These are phyloP conservation scores for Acanthamoeba triangularis DNA, from an alignment of 208 protist species.

Conservation along the genomic window DNA sequence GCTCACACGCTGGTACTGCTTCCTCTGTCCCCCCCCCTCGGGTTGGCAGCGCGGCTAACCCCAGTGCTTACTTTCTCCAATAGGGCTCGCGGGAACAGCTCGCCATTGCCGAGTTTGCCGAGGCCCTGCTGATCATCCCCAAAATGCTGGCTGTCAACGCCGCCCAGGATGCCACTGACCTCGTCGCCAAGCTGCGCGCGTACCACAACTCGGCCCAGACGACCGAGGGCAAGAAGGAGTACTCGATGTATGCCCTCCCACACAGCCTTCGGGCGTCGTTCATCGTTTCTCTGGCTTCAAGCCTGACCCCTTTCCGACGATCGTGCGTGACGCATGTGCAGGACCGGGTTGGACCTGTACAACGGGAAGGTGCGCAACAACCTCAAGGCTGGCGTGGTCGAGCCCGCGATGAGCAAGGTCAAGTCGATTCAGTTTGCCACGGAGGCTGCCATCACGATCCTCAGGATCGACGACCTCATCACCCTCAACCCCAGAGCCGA, in stretches of 20 bases:
- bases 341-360: slow-evolving; percentile 97
- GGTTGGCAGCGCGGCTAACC: neutral
- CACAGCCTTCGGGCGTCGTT: slow-evolving; percentile 44
- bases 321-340: neutral
- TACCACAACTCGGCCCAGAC: slow-evolving; percentile 96
- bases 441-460: slow-evolving; percentile 99
- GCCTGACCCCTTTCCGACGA: neutral
- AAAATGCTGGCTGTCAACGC: slow-evolving; percentile 99
- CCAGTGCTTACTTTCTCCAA: too few species aligned
- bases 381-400: slow-evolving; percentile 98
- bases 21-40: slow-evolving; percentile 30
- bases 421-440: slow-evolving; percentile 99
- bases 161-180: slow-evolving; percentile 98
- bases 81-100: slow-evolving; percentile 98
- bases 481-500: slow-evolving; percentile 94
- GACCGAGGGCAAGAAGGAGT: slow-evolving; percentile 89
- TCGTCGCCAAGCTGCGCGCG: slow-evolving; percentile 98
- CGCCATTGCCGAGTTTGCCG: slow-evolving; percentile 99
- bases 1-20: slow-evolving; percentile 94
- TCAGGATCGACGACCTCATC: slow-evolving; percentile 99
- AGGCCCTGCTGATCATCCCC: slow-evolving; percentile 99
- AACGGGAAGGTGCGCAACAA: slow-evolving; percentile 98
- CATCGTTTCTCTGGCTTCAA: neutral
- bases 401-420: slow-evolving; percentile 99
- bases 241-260: slow-evolving; percentile 77